Conservation (phyloP, 805 yeast species). For the Metschnikowia reukaufii region DNA sequence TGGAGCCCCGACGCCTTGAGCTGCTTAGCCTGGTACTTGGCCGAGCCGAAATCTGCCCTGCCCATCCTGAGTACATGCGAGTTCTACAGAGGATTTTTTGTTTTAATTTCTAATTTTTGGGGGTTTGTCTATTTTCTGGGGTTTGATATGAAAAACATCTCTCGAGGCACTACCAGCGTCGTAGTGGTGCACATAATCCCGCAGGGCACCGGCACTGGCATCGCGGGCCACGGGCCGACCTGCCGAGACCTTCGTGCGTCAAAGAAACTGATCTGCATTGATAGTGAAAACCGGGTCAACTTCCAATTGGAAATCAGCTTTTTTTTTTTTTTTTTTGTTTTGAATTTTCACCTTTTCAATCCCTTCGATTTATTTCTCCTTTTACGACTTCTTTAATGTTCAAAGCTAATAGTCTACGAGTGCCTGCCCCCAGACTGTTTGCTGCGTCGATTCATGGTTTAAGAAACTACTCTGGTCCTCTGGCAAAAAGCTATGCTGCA, state of each 20-base stretch:
- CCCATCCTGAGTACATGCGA: slow-evolving; percentile 21
- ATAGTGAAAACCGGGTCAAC: no score
- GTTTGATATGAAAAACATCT: background rate
- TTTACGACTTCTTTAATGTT: no score
- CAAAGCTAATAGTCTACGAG: background rate
- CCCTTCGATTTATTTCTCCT: no score
- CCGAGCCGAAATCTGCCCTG: slow-evolving; percentile 41
- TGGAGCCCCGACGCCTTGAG: slow-evolving; percentile 84
- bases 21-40: slow-evolving; percentile 72
- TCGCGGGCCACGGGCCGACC: background rate
- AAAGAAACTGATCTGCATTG: no score
- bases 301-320: background rate
- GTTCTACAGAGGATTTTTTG: background rate
- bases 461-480: slow-evolving; percentile 25
- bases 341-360: no score
- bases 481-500: slow-evolving; percentile 33
- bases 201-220: background rate
- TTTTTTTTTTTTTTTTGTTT: background rate
- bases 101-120: background rate
- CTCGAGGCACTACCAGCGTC: background rate
- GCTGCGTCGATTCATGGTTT: background rate
- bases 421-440: no score
- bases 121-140: background rate
- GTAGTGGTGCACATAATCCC: background rate
- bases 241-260: background rate